Evolutionary conservation across 116 monocot genomes (phyloP).

Genomic region (Iris pallida): DNA sequence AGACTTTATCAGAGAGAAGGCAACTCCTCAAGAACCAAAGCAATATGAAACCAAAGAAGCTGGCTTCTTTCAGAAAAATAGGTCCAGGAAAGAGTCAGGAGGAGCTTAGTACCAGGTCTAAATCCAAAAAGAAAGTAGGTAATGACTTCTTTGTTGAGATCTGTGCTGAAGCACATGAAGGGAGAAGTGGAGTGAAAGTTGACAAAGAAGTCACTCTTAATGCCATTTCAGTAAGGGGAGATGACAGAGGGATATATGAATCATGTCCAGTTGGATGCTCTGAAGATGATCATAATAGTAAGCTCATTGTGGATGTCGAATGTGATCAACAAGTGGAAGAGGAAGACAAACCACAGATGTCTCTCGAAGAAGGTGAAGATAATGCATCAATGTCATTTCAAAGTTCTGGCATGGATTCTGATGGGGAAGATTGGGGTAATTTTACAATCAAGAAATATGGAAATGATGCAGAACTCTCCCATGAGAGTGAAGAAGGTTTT

Average conservation of each 20-base stretch:
- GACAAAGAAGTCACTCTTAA: background rate
- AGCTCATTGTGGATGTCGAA: slow-evolving; percentile 29
- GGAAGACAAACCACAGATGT: slow-evolving; percentile 1
- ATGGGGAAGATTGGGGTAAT: background rate
- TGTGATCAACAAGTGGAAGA: slow-evolving; percentile 13
- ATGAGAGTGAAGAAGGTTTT: no score
- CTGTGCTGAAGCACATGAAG: slow-evolving; percentile 11
- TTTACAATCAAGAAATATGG: background rate
- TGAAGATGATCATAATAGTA: slow-evolving; percentile 21
- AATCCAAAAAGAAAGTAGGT: slow-evolving; percentile 3
- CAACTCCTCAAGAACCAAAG: slow-evolving; percentile 22
- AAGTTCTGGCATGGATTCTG: background rate
- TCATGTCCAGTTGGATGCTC: slow-evolving; percentile 8
- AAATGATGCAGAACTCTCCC: no score
- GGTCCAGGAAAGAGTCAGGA: background rate
- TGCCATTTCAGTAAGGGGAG: background rate
- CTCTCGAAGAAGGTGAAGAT: slow-evolving; percentile 9
- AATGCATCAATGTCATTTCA: background rate
- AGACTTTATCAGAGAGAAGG: slow-evolving; percentile 16
- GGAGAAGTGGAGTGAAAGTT: background rate
- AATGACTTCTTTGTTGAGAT: slow-evolving; percentile 45
- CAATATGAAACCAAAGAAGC: slow-evolving; percentile 26
- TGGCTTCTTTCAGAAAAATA: slow-evolving; percentile 6
- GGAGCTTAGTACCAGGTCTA: background rate
- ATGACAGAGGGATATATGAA: background rate